A percentile compares a stretch with the other conserved stretches of the same genome.
These are phyloP conservation scores for Phalaenopsis aphrodite DNA, from an alignment of 106 monocot species.

Conservation along the genomic window DNA sequence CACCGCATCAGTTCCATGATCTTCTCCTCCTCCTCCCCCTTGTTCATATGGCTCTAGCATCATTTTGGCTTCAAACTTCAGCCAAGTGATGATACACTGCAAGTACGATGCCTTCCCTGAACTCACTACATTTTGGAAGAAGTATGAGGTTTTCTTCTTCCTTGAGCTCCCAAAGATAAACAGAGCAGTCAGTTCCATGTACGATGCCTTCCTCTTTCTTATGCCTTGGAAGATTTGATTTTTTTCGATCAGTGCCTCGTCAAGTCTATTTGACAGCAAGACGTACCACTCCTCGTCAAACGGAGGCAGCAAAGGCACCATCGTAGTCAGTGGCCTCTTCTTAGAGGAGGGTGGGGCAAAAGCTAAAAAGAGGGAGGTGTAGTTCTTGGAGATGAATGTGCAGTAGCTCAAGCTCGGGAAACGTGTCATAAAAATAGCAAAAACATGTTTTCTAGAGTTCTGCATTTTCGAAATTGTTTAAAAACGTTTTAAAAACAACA, in stretches of 20 bases:
- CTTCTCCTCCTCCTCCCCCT: background rate
- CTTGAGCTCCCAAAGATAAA: conserved; percentile 69
- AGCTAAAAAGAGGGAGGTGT: conserved; percentile 26
- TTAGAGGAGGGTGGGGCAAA: background rate
- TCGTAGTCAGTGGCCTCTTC: background rate
- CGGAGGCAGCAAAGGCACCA: background rate
- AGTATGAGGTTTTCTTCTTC: conserved; percentile 69
- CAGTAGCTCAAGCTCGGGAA: conserved; percentile 13
- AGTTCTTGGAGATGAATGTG: conserved; percentile 63
- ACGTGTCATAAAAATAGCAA: no score
- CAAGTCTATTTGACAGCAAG: conserved; percentile 37
- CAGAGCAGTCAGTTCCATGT: conserved; percentile 61
- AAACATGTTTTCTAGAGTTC: no score
- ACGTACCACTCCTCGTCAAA: conserved; percentile 3
- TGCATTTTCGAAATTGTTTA: no score
- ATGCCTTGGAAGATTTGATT: conserved; percentile 51
- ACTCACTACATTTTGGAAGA: conserved; percentile 59
- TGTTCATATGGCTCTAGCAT: conserved; percentile 1
- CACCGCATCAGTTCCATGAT: conserved; percentile 1
- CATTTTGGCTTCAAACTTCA: conserved; percentile 55
- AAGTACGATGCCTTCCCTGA: conserved; percentile 49
- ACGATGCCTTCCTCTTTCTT: conserved; percentile 46
- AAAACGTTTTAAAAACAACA: no score
- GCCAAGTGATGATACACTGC: conserved; percentile 75
- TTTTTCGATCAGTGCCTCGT: conserved; percentile 46